Base-by-base conservation (phyloP, 495 filamentous ascomycete species). In the Viridothelium virens region DNA sequence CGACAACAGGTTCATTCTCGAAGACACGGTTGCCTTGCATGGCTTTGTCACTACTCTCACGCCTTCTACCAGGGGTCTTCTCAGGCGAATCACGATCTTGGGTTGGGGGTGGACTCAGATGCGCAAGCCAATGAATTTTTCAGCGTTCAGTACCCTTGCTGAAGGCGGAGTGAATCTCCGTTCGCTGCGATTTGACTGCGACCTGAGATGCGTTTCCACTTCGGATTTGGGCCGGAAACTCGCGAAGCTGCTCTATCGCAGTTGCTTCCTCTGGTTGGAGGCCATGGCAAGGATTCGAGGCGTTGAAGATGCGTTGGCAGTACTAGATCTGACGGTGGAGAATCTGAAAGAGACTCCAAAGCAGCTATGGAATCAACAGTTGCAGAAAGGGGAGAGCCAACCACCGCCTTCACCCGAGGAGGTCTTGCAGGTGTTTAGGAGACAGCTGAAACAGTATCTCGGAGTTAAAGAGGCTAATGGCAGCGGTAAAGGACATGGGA, bases 191-290 rank as follows among this genome's bases (percentile, higher is more conserved):
- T 47, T 74, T 41, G 63, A 74, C 38, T 68, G 69, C 56, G 44
- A 25, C 25, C 25, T 25, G 25, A 25, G 25, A 25, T 25, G 0
- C 25, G 25, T 25, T 25, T 25, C 25, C 25, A 25, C 25, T 25
- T 25, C 25, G 25, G 25, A 25, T 25, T 25, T 25, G 25, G 25
- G 25, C 25, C 25, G 25, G 25, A 25, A 53, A 37, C 48, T 73
- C 14, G 74, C 72, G 2, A 44, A 65, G 11, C 71, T 70, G 53
- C 44, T 76, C 2, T 74, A 71, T 64, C 69, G 72, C 1, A 71
- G 73, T 59, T 66, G 68, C 1, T 68, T 70, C 50, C 66, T 69
- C 34, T 76, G 73, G 67, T 62, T 76, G 38, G 71, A 76, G 39
- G 73, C 71, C 3, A 65, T 69, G 41, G 73, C 69, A 2, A 33